Evolutionary conservation across 352 stramenopile genomes (phyloP).

Genomic region (Phytophthora multivora): DNA sequence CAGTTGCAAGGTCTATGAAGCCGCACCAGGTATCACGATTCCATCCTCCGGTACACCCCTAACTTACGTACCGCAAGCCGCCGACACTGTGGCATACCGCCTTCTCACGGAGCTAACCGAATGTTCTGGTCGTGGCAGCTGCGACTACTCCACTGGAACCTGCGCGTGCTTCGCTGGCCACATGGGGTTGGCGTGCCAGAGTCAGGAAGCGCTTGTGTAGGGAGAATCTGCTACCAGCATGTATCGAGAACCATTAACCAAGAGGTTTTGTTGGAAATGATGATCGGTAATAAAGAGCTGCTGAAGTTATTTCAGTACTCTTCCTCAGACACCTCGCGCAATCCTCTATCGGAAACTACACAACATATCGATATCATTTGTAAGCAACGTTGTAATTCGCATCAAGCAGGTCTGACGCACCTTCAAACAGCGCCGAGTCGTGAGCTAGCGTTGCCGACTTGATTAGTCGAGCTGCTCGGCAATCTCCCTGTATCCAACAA

Average conservation of each 20-base stretch:
- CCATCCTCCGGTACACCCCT: neutral
- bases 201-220: conserved; percentile 43
- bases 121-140: conserved; percentile 68
- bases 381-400: neutral
- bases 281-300: no score
- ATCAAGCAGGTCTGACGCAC: conserved; percentile 19
- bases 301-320: conserved; percentile 16
- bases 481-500: conserved; percentile 32
- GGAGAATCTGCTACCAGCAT: neutral
- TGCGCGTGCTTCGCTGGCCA: conserved; percentile 76
- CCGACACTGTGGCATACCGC: neutral
- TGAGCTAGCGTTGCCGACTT: conserved; percentile 60
- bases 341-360: conserved; percentile 34
- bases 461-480: conserved; percentile 44
- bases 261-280: neutral
- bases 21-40: conserved; percentile 15
- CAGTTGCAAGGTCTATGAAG: conserved; percentile 47
- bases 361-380: neutral
- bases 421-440: conserved; percentile 42
- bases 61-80: neutral
- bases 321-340: conserved; percentile 27
- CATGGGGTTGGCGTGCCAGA: conserved; percentile 78
- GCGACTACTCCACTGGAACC: conserved; percentile 52
- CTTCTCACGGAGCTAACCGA: conserved; percentile 53
- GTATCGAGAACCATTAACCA: no score